Base-by-base conservation (phyloP, 495 filamentous ascomycete genomes). In the Neurospora sp. region DNA sequence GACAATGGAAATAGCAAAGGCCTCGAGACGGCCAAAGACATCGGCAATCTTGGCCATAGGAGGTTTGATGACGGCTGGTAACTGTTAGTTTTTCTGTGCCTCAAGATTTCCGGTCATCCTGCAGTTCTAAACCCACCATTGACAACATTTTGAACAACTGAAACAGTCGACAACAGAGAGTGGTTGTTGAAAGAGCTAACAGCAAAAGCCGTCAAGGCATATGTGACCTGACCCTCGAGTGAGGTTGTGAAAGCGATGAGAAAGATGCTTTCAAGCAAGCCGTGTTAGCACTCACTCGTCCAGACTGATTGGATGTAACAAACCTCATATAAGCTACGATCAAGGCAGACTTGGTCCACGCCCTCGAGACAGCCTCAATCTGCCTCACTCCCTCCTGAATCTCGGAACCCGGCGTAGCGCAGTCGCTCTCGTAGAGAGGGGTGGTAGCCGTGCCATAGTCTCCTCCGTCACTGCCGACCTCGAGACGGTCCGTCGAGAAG, bases 181-280 rank as follows among this genome's bases (percentile, higher is more conserved):
- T 91, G 89, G 7, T 82, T 81, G 27, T 85, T 80, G 76, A 89
- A 91, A 3, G 82, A 84, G 74, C 87, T 88, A 39, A 84, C 83
- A 9, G 85, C 84, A 73, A 86, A 83, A 38, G 83, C 81, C 5
- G 80, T 74, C 44, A 87, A 76, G 7, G 81, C 73, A 70, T 82
- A 85, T 1, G 82, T 84, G 31, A 83, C 80, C 72, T 86, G 85
- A 2, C 81, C 79, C 72, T 86, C 84, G 22, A 86, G 79, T 16
- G 84, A 86, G 7, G 79, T 82, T 22, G 82, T 80, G 74, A 85
- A 82, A 42, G 83, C 82, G 77, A 87, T 85, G 70, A 84, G 76
- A 39, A 83, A 78, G 74, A 84, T 78, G 71, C 79, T 74, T 31
- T 4, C 16, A 39, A 45, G 31, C 0, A 22, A 10, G 27, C 14